These are phyloP conservation scores for Balansia obtecta DNA, from an alignment of 2,329 filamentous ascomycete species.

Conservation along the genomic window DNA sequence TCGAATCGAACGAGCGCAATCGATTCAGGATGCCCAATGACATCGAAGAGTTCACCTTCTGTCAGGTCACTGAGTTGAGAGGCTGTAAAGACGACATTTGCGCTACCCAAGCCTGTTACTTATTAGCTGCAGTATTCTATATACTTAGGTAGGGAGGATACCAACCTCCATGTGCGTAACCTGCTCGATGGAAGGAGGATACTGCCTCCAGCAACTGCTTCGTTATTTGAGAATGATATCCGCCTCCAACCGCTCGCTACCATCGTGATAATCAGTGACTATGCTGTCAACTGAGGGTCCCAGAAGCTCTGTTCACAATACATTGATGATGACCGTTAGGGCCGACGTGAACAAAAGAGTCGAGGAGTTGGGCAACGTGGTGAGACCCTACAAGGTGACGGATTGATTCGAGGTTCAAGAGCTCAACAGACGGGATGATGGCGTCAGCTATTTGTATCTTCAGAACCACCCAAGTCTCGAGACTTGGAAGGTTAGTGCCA, in stretches of 20 bases:
- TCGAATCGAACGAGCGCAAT: too few species aligned
- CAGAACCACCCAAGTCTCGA: slow-evolving; percentile 1
- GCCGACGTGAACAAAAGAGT: background rate
- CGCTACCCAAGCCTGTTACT: background rate
- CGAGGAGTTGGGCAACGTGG: background rate
- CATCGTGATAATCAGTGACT: background rate
- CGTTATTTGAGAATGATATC: background rate
- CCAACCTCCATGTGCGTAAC: background rate
- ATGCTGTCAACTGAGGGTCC: background rate
- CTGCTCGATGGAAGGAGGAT: background rate
- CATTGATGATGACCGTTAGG: background rate
- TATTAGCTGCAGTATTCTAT: background rate
- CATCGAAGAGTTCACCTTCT: background rate
- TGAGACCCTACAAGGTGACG: background rate
- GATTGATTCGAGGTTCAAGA: slow-evolving; percentile 1
- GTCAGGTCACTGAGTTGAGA: background rate
- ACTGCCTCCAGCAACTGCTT: background rate
- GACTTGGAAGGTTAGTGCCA: background rate
- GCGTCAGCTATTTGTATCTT: slow-evolving; percentile 1
- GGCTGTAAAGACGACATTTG: background rate
- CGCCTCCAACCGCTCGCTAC: background rate
- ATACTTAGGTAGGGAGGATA: background rate
- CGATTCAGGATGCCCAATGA: background rate
- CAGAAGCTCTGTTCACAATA: background rate
- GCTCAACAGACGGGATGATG: background rate